phyloP scores from a whole-genome alignment of 2,329 filamentous ascomycete species.

The Neonectria ditissima region DNA sequence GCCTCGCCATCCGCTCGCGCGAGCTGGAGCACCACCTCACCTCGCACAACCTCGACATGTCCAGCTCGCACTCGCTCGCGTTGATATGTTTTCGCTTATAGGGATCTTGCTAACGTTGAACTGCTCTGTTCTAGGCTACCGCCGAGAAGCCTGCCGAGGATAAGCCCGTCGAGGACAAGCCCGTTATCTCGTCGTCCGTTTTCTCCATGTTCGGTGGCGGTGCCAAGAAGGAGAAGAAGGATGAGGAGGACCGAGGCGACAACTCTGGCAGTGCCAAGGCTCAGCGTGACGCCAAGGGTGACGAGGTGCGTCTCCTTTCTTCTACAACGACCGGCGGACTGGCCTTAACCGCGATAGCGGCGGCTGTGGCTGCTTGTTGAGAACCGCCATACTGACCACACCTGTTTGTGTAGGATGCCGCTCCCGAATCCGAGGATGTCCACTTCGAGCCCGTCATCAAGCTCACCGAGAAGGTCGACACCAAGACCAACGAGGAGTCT shows the following conservation, averaged over 20 bases:
- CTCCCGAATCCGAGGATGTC: conserved; percentile 89
- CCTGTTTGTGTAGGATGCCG: conserved; percentile 69
- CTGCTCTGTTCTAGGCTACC: background rate
- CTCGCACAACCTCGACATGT: background rate
- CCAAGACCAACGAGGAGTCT: conserved; percentile 97
- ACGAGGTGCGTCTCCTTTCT: conserved; percentile 60
- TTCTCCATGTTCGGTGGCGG: conserved; percentile 99
- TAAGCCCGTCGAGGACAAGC: conserved; percentile 47
- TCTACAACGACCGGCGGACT: background rate
- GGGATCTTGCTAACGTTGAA: conserved; percentile 13
- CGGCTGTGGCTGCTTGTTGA: conserved; percentile 6
- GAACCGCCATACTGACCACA: conserved; percentile 19
- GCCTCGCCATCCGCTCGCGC: conserved; percentile 3
- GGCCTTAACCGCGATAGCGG: background rate
- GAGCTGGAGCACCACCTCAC: background rate
- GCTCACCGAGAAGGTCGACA: conserved; percentile 96
- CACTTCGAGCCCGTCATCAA: conserved; percentile 98
- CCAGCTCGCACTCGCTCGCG: background rate
- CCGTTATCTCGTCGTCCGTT: conserved; percentile 73
- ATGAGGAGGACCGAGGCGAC: conserved; percentile 82
- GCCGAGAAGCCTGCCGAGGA: background rate
- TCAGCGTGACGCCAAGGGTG: conserved; percentile 71
- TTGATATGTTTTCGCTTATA: background rate
- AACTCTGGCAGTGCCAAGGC: conserved; percentile 90
- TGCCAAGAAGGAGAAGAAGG: conserved; percentile 96